These are phyloP conservation scores for Rhodamnia rubescens DNA, from an alignment of 345 rosid genomes.

Conservation along the genomic window DNA sequence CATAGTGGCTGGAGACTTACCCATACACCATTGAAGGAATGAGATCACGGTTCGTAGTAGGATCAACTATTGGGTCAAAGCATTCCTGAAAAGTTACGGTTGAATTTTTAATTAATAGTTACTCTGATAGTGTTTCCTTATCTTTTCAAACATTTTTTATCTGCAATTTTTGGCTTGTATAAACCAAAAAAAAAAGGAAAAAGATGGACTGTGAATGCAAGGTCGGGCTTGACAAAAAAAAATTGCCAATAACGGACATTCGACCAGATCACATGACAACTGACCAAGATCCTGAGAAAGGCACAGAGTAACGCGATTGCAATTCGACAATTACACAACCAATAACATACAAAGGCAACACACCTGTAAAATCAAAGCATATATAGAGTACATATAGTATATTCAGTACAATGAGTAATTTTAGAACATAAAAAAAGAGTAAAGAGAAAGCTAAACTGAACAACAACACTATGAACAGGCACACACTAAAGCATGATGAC, in stretches of 20 bases:
- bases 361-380: not conserved
- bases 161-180: not conserved
- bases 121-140: not conserved
- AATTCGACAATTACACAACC: not conserved
- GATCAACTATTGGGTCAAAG: slow-evolving; percentile 83
- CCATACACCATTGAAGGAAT: slow-evolving; percentile 92
- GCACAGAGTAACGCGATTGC: not conserved
- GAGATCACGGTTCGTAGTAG: slow-evolving; percentile 62
- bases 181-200: not conserved
- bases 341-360: not conserved
- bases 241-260: not conserved
- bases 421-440: not conserved
- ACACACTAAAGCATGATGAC: not conserved
- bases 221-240: not conserved
- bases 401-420: not conserved
- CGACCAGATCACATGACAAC: not conserved
- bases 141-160: not conserved
- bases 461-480: not conserved
- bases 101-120: not conserved
- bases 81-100: slow-evolving; percentile 39
- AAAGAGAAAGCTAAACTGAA: not conserved
- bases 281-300: not conserved
- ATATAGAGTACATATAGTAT: not conserved
- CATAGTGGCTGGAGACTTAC: slow-evolving; percentile 24
- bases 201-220: not conserved